Base-by-base conservation (phyloP, 2,329 filamentous ascomycete genomes). In the Metarhizium rileyi region DNA sequence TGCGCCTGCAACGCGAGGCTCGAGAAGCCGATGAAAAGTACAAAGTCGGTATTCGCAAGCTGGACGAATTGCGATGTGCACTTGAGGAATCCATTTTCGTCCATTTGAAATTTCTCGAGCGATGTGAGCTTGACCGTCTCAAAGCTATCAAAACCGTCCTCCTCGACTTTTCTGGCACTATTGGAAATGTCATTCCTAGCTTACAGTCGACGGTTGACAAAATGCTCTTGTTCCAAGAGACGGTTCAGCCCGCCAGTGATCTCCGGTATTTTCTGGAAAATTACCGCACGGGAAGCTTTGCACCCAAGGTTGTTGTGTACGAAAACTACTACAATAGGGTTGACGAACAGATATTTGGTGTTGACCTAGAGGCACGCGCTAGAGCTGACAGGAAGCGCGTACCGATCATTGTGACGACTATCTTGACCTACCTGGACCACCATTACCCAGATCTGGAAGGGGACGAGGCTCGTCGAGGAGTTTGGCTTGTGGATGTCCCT, bases 251-350 rank as follows among this genome's bases (percentile, higher is more conserved):
- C 5, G 66, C 83, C 44, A 87, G 88, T 36, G 93, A 98, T 67
- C 72, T 98, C 57, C 81, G 93, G 55, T 98, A 97, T 66, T 78
- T 98, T 52, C 76, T 98, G 43, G 93, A 98, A 71, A 98, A 91
- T 65, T 98, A 98, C 70, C 85, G 90, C 55, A 98, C 93, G 6
- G 93, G 93, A 55, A 87, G 84, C 56, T 98, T 95, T 65, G 81
- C 89, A 47, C 93, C 93, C 8, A 90, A 81, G 61, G 91, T 97
- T 26, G 83, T 90, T 44, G 86, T 89, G 3, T 98, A 98, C 68
- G 93, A 98, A 70, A 98, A 97, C 67, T 98, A 98, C 71, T 98
- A 98, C 74, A 96, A 96, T 68, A 90, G 87, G 56, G 90, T 96
- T 23, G 93, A 96, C 65, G 90, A 96, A 63, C 90, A 97, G 76